Base-by-base conservation (phyloP, 2,329 filamentous ascomycete species). In the Microascus cirrosus region DNA sequence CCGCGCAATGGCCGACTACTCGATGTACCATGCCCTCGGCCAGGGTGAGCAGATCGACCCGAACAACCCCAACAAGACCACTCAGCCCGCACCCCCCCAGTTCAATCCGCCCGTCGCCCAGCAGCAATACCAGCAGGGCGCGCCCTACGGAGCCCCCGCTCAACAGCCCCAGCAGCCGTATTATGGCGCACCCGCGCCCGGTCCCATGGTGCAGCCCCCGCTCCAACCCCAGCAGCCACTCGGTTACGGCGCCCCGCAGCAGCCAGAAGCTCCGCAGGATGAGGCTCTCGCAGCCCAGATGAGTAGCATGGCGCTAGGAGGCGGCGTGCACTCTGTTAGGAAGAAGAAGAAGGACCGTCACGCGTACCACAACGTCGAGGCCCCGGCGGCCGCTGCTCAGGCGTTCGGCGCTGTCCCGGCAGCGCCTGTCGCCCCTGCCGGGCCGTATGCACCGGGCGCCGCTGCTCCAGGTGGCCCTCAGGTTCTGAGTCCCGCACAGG, bases 321-420 rank as follows among this genome's bases (percentile, higher is more conserved):
- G 63, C 50, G 61, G 59, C 12, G 75, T 79, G 39, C 69, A 81
- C 54, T 75, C 75, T 2, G 73, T 73, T 59, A 79, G 84, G 69
- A 87, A 78, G 71, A 90, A 92, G 79, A 97, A 96, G 83, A 96
- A 96, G 80, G 88, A 96, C 70, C 84, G 90, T 60, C 93, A 97
- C 73, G 93, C 92, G 62, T 89, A 95, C 71, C 93, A 97, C 71
- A 86, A 84, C 45, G 83, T 97, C 57, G 90, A 93, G 62, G 83
- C 88, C 24, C 60, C 60, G 1, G 78, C 78, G 5, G 83, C 84
- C 55, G 84, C 83, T 36, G 83, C 85, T 6, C 84, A 87, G 66
- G 75, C 83, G 12, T 89, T 88, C 73, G 86, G 86, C 68, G 86
- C 84, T 1, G 77, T 81, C 25, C 74, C 76, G 12, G 81, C 78